Percentiles rank a stretch among this genome's conserved stretches.
phyloP scores from a whole-genome alignment of 2,329 filamentous ascomycete species.

The Venturia pyrina region DNA sequence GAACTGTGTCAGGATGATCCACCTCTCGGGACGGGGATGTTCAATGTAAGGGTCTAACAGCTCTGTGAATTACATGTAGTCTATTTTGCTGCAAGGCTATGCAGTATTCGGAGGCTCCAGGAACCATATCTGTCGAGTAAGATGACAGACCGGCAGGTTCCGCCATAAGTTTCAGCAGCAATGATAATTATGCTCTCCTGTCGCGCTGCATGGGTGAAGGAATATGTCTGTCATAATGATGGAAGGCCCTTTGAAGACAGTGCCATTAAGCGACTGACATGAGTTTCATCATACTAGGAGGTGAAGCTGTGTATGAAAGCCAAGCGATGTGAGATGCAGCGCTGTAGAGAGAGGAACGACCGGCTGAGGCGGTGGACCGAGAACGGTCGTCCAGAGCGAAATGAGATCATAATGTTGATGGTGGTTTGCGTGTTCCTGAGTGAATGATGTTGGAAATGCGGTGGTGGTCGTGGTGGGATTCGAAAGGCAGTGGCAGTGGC shows the following conservation, averaged over 20 bases:
- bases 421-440: background rate
- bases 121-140: background rate
- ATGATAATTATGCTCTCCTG: background rate
- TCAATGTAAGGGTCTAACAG: background rate
- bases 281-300: background rate
- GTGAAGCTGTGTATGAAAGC: background rate
- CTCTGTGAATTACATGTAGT: background rate
- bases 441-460: background rate
- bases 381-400: background rate
- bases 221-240: no score
- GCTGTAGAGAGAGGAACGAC: background rate
- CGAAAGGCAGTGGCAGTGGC: background rate
- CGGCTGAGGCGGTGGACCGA: background rate
- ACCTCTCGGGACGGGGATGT: background rate
- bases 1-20: background rate
- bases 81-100: background rate
- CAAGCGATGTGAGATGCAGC: background rate
- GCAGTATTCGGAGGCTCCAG: background rate
- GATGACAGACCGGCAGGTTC: background rate
- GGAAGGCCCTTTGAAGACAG: background rate
- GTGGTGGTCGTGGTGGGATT: background rate
- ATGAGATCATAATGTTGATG: background rate
- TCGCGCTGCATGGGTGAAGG: background rate
- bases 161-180: background rate
- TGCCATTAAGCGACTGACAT: background rate